Base-by-base conservation (phyloP, 768 basidiomycete species). In the Suillus brevipes region DNA sequence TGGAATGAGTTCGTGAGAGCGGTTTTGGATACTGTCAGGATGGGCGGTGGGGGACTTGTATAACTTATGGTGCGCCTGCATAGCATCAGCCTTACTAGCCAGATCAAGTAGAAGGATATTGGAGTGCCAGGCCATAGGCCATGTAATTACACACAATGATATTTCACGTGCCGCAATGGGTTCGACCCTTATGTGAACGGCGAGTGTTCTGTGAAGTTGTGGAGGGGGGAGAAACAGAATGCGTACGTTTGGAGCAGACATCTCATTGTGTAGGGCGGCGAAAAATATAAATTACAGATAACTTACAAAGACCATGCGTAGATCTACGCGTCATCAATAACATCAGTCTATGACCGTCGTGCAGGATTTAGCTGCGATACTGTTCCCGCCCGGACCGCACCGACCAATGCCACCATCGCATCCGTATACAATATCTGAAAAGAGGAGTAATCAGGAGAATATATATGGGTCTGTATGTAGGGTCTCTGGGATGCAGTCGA, bases 41-140 rank as follows among this genome's bases (percentile, higher is more conserved):
- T 93, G 91, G 91, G 87, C 1, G 91, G 89, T 23, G 85, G 89
- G 67, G 91, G 91, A 23, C 75, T 91, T 65, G 89, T 89, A 52
- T 91, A 74, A 78, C 53, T 6, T 16, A n/a, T 13, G 9, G 20
- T 13, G 43, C 25, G 25, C 28, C 16, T 52, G 50, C 16, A 18
- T 8, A 28, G 50, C 28, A 52, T 52, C 28, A 8, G 2, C 28
- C 50, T 49, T 18, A 16, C 25, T 28, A 28, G 50, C 16, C 16
- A 52, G 50, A 28, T 6, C n/a, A 49, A 13, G 45, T 47, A 47
- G n/a, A 23, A 23, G 23, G 23, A 23, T 47, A 47, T n/a, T 12
- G 5, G 45, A 16, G 40, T n/a, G 20, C n/a, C 9, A 45, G 43
- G 9, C 9, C 9, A 43, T 23, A 49, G 4, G 12, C 23, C 23